A percentile compares a stretch with the other conserved stretches of the same genome.
Evolutionary conservation across 257 asterid species (phyloP).

Genomic region (Capsicum rhomboideum): DNA sequence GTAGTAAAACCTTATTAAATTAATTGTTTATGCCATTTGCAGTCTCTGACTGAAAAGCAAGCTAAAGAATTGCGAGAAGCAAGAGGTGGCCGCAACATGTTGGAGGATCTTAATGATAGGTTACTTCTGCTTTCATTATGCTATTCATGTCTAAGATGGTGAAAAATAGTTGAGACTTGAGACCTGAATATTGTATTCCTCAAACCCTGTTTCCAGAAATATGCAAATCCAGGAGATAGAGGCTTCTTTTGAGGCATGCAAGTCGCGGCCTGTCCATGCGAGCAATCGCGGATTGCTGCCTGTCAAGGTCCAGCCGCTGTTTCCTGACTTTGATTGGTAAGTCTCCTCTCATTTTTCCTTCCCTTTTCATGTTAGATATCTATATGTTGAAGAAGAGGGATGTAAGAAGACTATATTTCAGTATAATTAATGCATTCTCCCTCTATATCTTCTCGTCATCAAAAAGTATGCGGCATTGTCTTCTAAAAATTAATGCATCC

Average conservation of each 20-base stretch:
- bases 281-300: slow-evolving; percentile 54
- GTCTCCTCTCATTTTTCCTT: neutral
- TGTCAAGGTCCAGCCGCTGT: slow-evolving; percentile 60
- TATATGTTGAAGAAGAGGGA: neutral
- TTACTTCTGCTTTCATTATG: slow-evolving; percentile 25
- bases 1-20: neutral
- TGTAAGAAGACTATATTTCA: neutral
- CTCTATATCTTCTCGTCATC: neutral
- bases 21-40: slow-evolving; percentile 14
- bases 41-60: slow-evolving; percentile 88
- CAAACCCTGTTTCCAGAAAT: slow-evolving; percentile 37
- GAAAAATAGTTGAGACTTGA: neutral
- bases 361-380: slow-evolving; percentile 1
- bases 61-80: slow-evolving; percentile 87
- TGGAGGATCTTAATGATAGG: slow-evolving; percentile 87
- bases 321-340: slow-evolving; percentile 83
- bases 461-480: neutral
- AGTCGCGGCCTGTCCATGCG: slow-evolving; percentile 73
- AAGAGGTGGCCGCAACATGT: slow-evolving; percentile 45
- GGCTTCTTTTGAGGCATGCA: slow-evolving; percentile 82
- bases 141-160: neutral
- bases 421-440: neutral
- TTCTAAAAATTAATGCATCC: neutral
- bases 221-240: slow-evolving; percentile 62
- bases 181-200: neutral